These are phyloP conservation scores for Dendrobium chrysotoxum DNA, from an alignment of 106 monocot species.

Conservation along the genomic window DNA sequence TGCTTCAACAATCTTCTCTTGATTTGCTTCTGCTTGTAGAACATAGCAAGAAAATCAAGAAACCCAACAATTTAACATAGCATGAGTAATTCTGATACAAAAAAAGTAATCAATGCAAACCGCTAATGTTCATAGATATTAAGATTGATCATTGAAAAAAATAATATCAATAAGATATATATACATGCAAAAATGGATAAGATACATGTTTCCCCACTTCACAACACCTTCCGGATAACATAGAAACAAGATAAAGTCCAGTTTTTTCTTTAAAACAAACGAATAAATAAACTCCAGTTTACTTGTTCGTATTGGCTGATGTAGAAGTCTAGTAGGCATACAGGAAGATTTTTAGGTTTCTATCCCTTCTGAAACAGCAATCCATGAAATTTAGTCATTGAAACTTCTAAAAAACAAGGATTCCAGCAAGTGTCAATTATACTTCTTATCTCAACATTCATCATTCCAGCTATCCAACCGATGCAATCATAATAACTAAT, in stretches of 20 bases:
- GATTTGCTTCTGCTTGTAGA: constrained; percentile 84
- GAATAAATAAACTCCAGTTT: background rate
- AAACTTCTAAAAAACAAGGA: background rate
- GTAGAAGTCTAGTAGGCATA: background rate
- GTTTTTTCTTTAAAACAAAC: no score
- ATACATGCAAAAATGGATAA: background rate
- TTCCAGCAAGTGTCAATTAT: background rate
- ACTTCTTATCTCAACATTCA: background rate
- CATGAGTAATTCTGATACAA: background rate
- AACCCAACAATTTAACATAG: background rate
- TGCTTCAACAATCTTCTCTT: constrained; percentile 98
- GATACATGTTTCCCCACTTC: background rate
- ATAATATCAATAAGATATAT: background rate
- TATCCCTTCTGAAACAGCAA: background rate
- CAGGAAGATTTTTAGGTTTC: background rate
- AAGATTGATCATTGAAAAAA: background rate
- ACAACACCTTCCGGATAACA: background rate
- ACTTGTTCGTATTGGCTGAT: background rate
- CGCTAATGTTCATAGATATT: background rate
- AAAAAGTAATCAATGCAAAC: background rate
- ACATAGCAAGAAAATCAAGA: background rate
- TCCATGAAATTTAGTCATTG: background rate
- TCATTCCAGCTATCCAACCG: background rate
- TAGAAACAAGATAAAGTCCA: background rate
- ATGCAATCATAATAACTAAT: background rate